A percentile compares a stretch with the other conserved stretches of the same genome.
These are phyloP conservation scores for Podaxis mareebaensis DNA, from an alignment of 768 basidiomycete genomes.

Conservation along the genomic window DNA sequence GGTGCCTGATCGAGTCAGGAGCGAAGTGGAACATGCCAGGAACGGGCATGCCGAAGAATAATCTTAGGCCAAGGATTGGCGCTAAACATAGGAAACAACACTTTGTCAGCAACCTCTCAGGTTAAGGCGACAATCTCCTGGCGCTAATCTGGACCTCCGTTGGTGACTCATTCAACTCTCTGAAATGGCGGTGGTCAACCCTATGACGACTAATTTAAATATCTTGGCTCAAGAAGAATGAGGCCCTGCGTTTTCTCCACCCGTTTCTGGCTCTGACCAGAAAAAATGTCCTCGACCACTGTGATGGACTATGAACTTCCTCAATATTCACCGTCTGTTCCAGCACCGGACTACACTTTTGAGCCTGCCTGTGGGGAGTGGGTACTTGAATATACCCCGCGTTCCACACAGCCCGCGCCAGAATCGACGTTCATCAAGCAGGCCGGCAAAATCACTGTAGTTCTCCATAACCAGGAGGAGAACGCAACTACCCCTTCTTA, in stretches of 20 bases:
- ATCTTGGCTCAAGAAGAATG: background rate
- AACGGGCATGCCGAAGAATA: background rate
- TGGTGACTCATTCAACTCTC: background rate
- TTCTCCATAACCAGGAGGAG: constrained; percentile 48
- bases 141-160: background rate
- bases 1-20: constrained; percentile 10
- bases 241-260: background rate
- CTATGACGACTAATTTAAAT: background rate
- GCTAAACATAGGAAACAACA: background rate
- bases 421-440: constrained; percentile 43
- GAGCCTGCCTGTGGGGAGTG: constrained; percentile 53
- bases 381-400: constrained; percentile 51
- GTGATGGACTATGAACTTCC: constrained; percentile 35
- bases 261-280: constrained; percentile 8
- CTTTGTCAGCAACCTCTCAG: constrained; percentile 8
- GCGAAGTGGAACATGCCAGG: background rate
- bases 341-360: constrained; percentile 59
- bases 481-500: constrained; percentile 41
- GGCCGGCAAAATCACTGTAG: constrained; percentile 39
- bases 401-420: constrained; percentile 26
- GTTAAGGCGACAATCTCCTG: background rate
- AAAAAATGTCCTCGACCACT: constrained; percentile 11
- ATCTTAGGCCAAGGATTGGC: background rate
- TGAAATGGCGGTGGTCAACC: background rate
- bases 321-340: constrained; percentile 52